Conservation (phyloP, 805 yeast genomes). For the Blastobotrys peoriensis region DNA sequence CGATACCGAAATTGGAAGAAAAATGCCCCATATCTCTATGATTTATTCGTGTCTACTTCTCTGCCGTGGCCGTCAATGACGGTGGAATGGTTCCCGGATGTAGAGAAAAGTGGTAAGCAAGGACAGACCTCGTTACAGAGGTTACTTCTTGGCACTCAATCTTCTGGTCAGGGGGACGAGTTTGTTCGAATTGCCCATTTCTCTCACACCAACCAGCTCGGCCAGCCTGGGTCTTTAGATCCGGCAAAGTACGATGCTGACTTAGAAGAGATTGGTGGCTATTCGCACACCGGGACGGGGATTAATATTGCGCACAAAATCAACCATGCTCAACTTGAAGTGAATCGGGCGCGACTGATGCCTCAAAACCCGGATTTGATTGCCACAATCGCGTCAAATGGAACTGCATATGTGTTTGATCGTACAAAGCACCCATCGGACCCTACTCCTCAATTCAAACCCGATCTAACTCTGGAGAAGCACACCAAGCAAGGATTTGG, state of each 20-base stretch:
- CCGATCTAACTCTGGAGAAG: conserved; percentile 45
- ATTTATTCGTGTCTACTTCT: conserved; percentile 44
- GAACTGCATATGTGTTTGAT: conserved; percentile 64
- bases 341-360: conserved; percentile 65
- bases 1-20: conserved; percentile 57
- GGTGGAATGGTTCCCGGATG: conserved; percentile 59
- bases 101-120: conserved; percentile 26
- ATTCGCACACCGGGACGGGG: conserved; percentile 22
- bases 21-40: conserved; percentile 51
- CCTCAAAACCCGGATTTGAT: conserved; percentile 84
- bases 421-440: conserved; percentile 70
- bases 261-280: conserved; percentile 31
- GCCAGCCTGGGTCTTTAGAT: conserved; percentile 10
- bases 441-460: conserved; percentile 36
- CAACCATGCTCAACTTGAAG: conserved; percentile 57
- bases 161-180: conserved; percentile 53
- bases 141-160: conserved; percentile 56
- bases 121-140: conserved; percentile 25
- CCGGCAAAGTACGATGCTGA: conserved; percentile 35
- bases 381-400: conserved; percentile 62
- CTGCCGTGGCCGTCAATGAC: conserved; percentile 62
- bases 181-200: conserved; percentile 36
- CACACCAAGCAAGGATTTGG: conserved; percentile 50
- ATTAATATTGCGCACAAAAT: conserved; percentile 50
- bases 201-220: conserved; percentile 15